phyloP scores from a whole-genome alignment of 179 eudicot genomes.

The Drosera spatulata region DNA sequence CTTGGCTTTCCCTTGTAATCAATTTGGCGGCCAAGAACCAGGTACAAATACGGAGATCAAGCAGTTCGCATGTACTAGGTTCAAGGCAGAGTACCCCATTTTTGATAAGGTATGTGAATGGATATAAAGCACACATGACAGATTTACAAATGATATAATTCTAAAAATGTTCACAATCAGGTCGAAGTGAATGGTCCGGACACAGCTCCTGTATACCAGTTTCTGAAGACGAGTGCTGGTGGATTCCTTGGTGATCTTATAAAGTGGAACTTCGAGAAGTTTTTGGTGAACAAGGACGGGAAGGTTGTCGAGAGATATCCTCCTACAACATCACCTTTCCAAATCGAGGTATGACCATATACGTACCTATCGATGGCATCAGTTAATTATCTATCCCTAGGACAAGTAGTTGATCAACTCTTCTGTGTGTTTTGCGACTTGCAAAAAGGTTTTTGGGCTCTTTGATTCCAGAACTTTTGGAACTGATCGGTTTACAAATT shows the following conservation, averaged over 20 bases:
- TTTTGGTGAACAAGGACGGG: slow-evolving; percentile 83
- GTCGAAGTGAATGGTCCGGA: slow-evolving; percentile 90
- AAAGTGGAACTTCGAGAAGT: slow-evolving; percentile 98
- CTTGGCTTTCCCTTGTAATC: slow-evolving; percentile 94
- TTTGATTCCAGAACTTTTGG: too few species aligned
- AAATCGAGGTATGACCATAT: slow-evolving; percentile 56
- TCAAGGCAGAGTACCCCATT: slow-evolving; percentile 89
- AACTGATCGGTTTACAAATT: too few species aligned
- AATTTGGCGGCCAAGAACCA: slow-evolving; percentile 95
- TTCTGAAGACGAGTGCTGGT: slow-evolving; percentile 76
- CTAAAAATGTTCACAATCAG: slow-evolving; percentile 26
- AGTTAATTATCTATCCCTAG: too few species aligned
- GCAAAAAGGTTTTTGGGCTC: too few species aligned
- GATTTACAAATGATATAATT: not conserved
- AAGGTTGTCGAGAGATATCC: slow-evolving; percentile 80
- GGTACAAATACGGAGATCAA: slow-evolving; percentile 84
- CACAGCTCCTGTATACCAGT: slow-evolving; percentile 87
- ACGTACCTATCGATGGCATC: too few species aligned
- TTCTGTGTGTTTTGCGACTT: too few species aligned
- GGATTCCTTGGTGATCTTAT: slow-evolving; percentile 82
- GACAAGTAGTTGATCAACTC: too few species aligned
- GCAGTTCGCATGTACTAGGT: slow-evolving; percentile 78
- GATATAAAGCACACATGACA: not conserved
- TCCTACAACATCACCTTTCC: slow-evolving; percentile 88
- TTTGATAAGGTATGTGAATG: slow-evolving; percentile 60